Conservation (phyloP, 495 filamentous ascomycete species). For the Tuber brumale region DNA sequence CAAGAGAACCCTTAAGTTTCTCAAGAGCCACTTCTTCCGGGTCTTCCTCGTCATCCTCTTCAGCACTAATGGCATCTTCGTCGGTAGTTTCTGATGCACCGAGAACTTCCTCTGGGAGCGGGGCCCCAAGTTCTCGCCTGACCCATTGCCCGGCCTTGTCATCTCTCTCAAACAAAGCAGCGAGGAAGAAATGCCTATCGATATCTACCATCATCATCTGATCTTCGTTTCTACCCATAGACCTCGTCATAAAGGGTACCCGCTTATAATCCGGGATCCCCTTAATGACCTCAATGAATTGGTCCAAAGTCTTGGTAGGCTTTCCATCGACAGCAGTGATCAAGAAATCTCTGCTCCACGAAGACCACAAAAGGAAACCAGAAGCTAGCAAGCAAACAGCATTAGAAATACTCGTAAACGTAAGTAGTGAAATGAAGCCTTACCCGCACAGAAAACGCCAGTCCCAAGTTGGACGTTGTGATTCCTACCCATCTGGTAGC, state of each 20-base stretch:
- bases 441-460: conserved; percentile 41
- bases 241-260: conserved; percentile 41
- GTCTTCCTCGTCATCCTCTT: conserved; percentile 40
- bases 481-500: conserved; percentile 40
- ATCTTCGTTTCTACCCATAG: conserved; percentile 39
- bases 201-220: conserved; percentile 42
- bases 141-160: conserved; percentile 36
- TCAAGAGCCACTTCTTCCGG: conserved; percentile 37
- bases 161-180: conserved; percentile 39
- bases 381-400: conserved; percentile 27
- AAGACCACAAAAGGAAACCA: conserved; percentile 42
- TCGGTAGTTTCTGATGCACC: neutral
- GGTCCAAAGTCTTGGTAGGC: conserved; percentile 39
- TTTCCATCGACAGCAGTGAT: conserved; percentile 40
- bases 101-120: conserved; percentile 23
- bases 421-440: conserved; percentile 11
- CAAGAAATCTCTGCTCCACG: conserved; percentile 41
- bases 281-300: conserved; percentile 41
- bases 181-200: conserved; percentile 42
- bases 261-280: conserved; percentile 36
- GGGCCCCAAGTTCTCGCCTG: conserved; percentile 35
- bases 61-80: conserved; percentile 18
- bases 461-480: conserved; percentile 40
- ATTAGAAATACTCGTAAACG: conserved; percentile 13
- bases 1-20: conserved; percentile 35